phyloP scores from a whole-genome alignment of 2,329 filamentous ascomycete genomes.

The Diplodia sapinea region DNA sequence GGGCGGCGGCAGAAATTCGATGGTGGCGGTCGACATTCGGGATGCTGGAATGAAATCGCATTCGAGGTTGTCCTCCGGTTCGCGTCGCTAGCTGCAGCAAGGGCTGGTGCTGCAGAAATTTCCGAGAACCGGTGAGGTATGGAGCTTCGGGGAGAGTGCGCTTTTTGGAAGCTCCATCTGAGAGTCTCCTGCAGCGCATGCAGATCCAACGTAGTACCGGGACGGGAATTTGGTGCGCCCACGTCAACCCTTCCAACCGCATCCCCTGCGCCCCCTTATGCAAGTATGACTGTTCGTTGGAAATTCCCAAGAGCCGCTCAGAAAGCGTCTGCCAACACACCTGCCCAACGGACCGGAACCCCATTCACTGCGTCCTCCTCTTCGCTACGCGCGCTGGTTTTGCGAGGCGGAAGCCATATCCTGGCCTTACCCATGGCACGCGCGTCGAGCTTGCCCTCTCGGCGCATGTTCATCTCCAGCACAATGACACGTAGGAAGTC shows the following conservation, averaged over 20 bases:
- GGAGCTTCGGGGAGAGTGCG: slow-evolving; percentile 9
- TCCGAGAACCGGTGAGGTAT: slow-evolving; percentile 13
- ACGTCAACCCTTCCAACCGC: background rate
- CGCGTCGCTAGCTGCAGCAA: background rate
- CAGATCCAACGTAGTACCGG: slow-evolving; percentile 24
- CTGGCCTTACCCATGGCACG: slow-evolving; percentile 61
- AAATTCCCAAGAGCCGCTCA: slow-evolving; percentile 10
- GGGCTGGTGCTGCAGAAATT: background rate
- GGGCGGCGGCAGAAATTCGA: background rate
- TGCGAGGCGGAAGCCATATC: slow-evolving; percentile 66
- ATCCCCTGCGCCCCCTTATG: slow-evolving; percentile 13
- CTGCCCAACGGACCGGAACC: slow-evolving; percentile 48
- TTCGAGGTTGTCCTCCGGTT: background rate
- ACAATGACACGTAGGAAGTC: slow-evolving; percentile 69
- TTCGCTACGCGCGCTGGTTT: slow-evolving; percentile 40
- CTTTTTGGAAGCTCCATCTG: slow-evolving; percentile 11
- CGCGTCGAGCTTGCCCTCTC: slow-evolving; percentile 65
- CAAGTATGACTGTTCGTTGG: slow-evolving; percentile 18
- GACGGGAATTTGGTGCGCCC: slow-evolving; percentile 2
- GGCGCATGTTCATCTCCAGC: slow-evolving; percentile 71
- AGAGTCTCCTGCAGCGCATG: slow-evolving; percentile 2
- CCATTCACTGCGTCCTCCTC: slow-evolving; percentile 38
- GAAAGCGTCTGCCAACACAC: slow-evolving; percentile 32
- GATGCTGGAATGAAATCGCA: background rate
- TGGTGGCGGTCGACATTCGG: background rate